These are phyloP conservation scores for Rugonectria rugulosa DNA, from an alignment of 2,329 filamentous ascomycete species.

Conservation along the genomic window DNA sequence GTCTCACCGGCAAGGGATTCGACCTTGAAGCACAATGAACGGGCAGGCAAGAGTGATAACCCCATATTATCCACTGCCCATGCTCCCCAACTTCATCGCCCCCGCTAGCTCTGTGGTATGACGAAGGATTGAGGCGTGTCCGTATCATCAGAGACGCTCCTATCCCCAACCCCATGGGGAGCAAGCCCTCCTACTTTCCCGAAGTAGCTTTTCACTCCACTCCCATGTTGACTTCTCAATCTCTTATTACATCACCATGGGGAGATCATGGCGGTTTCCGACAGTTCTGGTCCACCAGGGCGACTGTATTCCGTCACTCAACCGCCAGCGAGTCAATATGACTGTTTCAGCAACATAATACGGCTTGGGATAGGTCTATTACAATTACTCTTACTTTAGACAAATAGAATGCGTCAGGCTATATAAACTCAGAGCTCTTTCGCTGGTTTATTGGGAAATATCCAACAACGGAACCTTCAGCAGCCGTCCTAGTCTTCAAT, in stretches of 20 bases:
- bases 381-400: background rate
- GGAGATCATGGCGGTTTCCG: background rate
- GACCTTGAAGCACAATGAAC: background rate
- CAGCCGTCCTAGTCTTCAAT: background rate
- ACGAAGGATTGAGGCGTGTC: background rate
- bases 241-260: background rate
- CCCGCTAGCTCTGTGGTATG: background rate
- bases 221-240: background rate
- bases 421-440: too few species aligned
- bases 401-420: background rate
- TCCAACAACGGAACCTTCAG: too few species aligned
- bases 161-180: background rate
- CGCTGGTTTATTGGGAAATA: too few species aligned
- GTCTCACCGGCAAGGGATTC: background rate
- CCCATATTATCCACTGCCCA: background rate
- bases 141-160: background rate
- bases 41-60: background rate
- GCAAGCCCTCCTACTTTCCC: background rate
- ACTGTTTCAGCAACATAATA: background rate
- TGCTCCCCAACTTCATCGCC: background rate
- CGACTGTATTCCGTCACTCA: background rate
- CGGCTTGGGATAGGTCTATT: background rate
- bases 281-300: background rate
- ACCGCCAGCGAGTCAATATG: background rate
- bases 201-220: background rate